phyloP scores from a whole-genome alignment of 2,329 filamentous ascomycete species.

The Aspergillus neotritici region DNA sequence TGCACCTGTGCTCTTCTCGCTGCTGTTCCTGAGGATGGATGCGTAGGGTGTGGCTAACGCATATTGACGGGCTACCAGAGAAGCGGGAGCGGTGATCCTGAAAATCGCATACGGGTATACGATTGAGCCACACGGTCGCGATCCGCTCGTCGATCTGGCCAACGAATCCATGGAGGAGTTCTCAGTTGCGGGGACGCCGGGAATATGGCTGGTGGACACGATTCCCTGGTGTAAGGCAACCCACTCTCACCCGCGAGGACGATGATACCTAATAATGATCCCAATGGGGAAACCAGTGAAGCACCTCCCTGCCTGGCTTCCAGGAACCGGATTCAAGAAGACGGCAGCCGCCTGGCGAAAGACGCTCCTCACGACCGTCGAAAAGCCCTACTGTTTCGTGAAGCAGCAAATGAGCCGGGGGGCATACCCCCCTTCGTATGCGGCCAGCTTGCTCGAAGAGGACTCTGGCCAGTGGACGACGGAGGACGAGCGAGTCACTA shows the following conservation, averaged over 20 bases:
- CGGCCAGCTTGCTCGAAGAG: slow-evolving; percentile 37
- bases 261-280: no score
- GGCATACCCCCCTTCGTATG: slow-evolving; percentile 31
- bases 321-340: slow-evolving; percentile 41
- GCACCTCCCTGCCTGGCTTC: slow-evolving; percentile 42
- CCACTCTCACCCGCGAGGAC: background rate
- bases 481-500: slow-evolving; percentile 24
- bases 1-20: no score
- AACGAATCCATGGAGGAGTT: slow-evolving; percentile 40
- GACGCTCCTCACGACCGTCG: slow-evolving; percentile 25
- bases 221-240: slow-evolving; percentile 29
- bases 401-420: slow-evolving; percentile 36
- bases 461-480: slow-evolving; percentile 19
- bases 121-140: slow-evolving; percentile 18
- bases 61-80: slow-evolving; percentile 10
- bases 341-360: slow-evolving; percentile 34
- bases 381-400: slow-evolving; percentile 42
- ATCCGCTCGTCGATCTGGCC: slow-evolving; percentile 38
- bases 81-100: slow-evolving; percentile 37
- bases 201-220: slow-evolving; percentile 43
- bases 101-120: slow-evolving; percentile 37
- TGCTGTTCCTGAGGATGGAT: no score
- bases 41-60: slow-evolving; percentile 2
- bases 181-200: slow-evolving; percentile 37
- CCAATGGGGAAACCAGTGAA: slow-evolving; percentile 12